These are phyloP conservation scores for Calonectria montana DNA, from an alignment of 2,329 filamentous ascomycete species.

Conservation along the genomic window DNA sequence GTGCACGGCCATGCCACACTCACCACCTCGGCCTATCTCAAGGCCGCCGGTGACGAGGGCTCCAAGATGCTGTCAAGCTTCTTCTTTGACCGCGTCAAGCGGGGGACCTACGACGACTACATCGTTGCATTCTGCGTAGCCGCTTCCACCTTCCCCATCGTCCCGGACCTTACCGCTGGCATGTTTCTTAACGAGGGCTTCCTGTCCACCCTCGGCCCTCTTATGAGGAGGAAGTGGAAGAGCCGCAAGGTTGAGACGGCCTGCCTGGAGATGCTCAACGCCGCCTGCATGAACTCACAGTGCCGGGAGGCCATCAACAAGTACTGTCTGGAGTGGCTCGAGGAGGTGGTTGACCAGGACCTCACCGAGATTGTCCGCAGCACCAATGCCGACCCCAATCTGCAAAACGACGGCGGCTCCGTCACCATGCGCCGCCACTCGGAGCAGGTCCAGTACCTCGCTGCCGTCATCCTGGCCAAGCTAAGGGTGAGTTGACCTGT, in stretches of 20 bases:
- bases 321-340: slow-evolving; percentile 88
- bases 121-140: slow-evolving; percentile 95
- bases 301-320: slow-evolving; percentile 88
- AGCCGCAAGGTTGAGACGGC: slow-evolving; percentile 88
- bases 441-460: slow-evolving; percentile 70
- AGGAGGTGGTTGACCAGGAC: slow-evolving; percentile 82
- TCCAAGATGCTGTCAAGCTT: slow-evolving; percentile 77
- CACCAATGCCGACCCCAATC: slow-evolving; percentile 64
- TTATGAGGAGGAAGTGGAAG: slow-evolving; percentile 85
- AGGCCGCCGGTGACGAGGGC: slow-evolving; percentile 78
- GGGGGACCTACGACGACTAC: slow-evolving; percentile 86
- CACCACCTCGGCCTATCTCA: slow-evolving; percentile 84
- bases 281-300: slow-evolving; percentile 84
- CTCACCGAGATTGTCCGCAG: slow-evolving; percentile 65
- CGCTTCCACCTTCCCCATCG: slow-evolving; percentile 86
- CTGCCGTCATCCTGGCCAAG: slow-evolving; percentile 82
- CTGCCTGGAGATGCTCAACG: slow-evolving; percentile 89
- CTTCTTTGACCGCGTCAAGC: slow-evolving; percentile 77
- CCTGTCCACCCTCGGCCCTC: slow-evolving; percentile 77
- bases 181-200: slow-evolving; percentile 93
- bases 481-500: slow-evolving; percentile 60
- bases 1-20: slow-evolving; percentile 86
- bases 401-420: slow-evolving; percentile 70
- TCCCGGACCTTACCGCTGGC: slow-evolving; percentile 77
- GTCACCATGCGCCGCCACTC: slow-evolving; percentile 71